Base-by-base conservation (phyloP, 2,329 filamentous ascomycete genomes). In the Lojkania enalia region DNA sequence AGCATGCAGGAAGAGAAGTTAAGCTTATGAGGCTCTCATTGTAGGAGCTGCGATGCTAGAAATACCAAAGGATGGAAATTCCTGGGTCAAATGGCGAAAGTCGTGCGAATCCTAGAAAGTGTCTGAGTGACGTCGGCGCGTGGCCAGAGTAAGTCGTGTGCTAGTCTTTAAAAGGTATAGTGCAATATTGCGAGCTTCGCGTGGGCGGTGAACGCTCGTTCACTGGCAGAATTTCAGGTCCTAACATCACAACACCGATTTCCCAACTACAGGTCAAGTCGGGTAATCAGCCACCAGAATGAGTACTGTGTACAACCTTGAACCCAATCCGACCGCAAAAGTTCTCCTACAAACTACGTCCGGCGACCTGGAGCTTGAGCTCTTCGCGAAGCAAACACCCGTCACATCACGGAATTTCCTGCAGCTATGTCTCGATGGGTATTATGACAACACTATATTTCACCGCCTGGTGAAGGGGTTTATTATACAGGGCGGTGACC, bases 301-400 rank as follows among this genome's bases (percentile, higher is more conserved):
- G 92, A 92, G 90, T 45, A 79, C 88, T 33, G 85, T 91, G 46
- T 97, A 97, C 73, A 95, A 95, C 61, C 88, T 95, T 63, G 92
- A 96, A 72, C 92, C 94, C 40, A 90, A 92, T 64, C 90, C 94
- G 35, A 96, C 92, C 46, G 94, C 88, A 16, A 96, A 94, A 55
- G 90, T 88, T 44, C 85, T 96, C 55, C 79, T 99, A 31, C 86
- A 95, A 71, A 99, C 94, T 7, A 95, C 89, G 5, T 78, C 86
- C 35, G 94, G 94, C 70, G 91, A 96, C 63, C 80, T 99, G 46
- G 85, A 88, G 27, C 81, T 99, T 71, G 90, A 96, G 71, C 84
- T 99, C 45, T 99, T 96, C 77, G 91, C 91, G 14, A 94, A 94
- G 66, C 94, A 99, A 72, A 87, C 89, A 0, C 94, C 94, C 6